phyloP scores from a whole-genome alignment of 257 asterid genomes.

The Thymus mandschuricus region DNA sequence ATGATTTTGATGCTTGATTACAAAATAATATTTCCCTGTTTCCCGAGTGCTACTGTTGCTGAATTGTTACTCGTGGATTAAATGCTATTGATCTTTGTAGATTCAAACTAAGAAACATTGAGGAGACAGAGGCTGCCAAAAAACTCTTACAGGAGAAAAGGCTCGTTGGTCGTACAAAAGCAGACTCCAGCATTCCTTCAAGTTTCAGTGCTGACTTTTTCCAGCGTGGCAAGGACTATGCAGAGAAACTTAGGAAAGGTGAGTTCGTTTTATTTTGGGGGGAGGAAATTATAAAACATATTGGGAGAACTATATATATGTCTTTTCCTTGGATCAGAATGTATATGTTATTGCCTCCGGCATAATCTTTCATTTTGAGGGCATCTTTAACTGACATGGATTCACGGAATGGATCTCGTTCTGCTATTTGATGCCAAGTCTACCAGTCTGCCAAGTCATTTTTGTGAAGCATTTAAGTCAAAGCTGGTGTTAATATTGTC shows the following conservation, averaged over 20 bases:
- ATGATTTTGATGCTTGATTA: constrained; percentile 19
- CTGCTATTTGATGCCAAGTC: neutral
- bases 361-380: neutral
- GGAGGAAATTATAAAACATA: constrained; percentile 20
- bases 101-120: constrained; percentile 85
- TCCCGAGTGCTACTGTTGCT: neutral
- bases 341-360: neutral
- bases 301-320: constrained; percentile 16
- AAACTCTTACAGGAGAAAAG: constrained; percentile 95
- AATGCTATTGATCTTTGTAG: constrained; percentile 47
- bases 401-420: neutral
- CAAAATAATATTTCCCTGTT: neutral
- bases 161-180: constrained; percentile 67
- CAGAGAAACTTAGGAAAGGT: constrained; percentile 86
- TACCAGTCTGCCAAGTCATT: neutral
- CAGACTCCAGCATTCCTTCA: constrained; percentile 74
- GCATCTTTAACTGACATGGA: neutral
- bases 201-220: constrained; percentile 87
- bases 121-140: constrained; percentile 99
- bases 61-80: constrained; percentile 1
- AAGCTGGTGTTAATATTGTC: neutral
- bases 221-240: constrained; percentile 90
- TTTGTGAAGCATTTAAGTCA: constrained; percentile 6
- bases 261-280: constrained; percentile 23
- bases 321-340: constrained; percentile 2